phyloP scores from a whole-genome alignment of 805 yeast genomes.

The Wickerhamiella vanderwaltii region DNA sequence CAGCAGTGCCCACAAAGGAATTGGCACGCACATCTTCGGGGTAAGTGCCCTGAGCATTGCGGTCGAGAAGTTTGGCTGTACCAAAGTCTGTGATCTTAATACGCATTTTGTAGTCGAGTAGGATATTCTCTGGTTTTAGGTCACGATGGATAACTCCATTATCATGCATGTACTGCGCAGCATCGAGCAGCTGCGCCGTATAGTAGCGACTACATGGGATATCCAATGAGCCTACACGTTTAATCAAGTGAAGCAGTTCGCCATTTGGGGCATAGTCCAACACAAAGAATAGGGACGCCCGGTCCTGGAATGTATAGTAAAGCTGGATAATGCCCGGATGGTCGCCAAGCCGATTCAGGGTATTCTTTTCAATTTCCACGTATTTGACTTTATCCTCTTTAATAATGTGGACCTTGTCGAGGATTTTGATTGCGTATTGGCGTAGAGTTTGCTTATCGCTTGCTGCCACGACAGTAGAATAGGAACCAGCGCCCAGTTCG shows the following conservation, averaged over 20 bases:
- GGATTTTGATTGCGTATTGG: conserved; percentile 80
- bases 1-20: conserved; percentile 96
- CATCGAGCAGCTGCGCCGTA: conserved; percentile 78
- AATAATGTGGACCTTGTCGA: conserved; percentile 85
- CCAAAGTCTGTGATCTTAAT: conserved; percentile 94
- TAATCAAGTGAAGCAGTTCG: conserved; percentile 71
- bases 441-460: conserved; percentile 59
- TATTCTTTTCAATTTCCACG: conserved; percentile 88
- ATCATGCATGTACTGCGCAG: conserved; percentile 76
- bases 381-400: conserved; percentile 90
- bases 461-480: conserved; percentile 86
- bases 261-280: conserved; percentile 92
- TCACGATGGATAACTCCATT: conserved; percentile 90
- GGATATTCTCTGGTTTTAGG: conserved; percentile 84
- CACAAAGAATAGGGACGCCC: conserved; percentile 74
- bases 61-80: conserved; percentile 71
- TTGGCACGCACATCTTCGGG: conserved; percentile 32
- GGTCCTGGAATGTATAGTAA: conserved; percentile 92
- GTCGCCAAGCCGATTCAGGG: conserved; percentile 73
- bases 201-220: conserved; percentile 70
- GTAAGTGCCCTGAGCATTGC: conserved; percentile 22
- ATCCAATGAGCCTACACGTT: conserved; percentile 51
- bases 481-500: conserved; percentile 88
- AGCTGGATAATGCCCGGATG: conserved; percentile 92
- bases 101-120: conserved; percentile 74